Conservation (phyloP, 208 protist genomes). For the Acanthamoeba royreba region DNA sequence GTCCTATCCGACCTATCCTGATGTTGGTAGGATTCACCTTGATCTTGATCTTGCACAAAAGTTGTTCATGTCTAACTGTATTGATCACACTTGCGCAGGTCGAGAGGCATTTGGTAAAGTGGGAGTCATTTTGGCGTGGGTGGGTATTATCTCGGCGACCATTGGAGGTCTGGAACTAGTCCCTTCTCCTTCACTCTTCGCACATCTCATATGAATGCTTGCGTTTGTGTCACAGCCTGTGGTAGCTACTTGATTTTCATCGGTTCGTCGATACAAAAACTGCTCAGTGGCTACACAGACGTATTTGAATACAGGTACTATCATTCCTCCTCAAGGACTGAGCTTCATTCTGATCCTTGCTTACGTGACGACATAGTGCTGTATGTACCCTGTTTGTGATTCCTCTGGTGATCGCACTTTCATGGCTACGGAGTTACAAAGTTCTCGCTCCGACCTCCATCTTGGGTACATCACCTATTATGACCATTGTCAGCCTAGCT, state of each 20-base stretch:
- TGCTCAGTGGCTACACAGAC: not conserved
- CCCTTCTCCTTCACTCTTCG: not conserved
- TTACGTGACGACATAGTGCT: not conserved
- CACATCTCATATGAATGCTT: not conserved
- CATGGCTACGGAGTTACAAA: not conserved
- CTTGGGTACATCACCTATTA: not conserved
- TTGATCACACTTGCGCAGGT: not conserved
- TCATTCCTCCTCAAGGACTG: not conserved
- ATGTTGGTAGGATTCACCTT: not conserved
- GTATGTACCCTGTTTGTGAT: not conserved
- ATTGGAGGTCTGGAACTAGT: too few species aligned
- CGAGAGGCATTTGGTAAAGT: not conserved
- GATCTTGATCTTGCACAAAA: too few species aligned
- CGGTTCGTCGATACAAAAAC: not conserved
- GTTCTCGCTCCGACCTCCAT: not conserved
- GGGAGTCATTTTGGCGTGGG: conserved; percentile 1
- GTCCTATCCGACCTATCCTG: not conserved
- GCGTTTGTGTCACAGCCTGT: not conserved
- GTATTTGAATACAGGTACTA: not conserved
- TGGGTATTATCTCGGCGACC: not conserved
- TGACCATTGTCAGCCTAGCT: not conserved
- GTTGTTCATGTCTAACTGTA: not conserved
- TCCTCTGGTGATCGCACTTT: not conserved
- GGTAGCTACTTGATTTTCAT: conserved; percentile 30
- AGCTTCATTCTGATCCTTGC: not conserved